phyloP scores from a whole-genome alignment of 2,329 filamentous ascomycete genomes.

The Trichoderma sp. region DNA sequence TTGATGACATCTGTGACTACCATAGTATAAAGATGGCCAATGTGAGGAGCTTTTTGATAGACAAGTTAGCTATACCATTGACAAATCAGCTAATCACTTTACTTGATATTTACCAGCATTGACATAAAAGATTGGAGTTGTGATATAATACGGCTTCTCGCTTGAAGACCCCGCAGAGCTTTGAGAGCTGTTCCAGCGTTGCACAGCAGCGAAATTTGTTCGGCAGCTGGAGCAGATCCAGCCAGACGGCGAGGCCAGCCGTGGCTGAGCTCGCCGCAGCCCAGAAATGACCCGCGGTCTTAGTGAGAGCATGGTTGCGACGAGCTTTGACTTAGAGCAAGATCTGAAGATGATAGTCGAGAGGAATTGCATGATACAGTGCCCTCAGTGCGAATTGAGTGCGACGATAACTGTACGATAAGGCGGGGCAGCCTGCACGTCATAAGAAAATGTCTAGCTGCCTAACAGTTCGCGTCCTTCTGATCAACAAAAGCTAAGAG shows the following conservation, averaged over 20 bases:
- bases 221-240: slow-evolving; percentile 33
- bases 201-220: slow-evolving; percentile 23
- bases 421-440: slow-evolving; percentile 15
- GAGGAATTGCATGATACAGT: slow-evolving; percentile 19
- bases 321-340: neutral
- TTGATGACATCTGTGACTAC: slow-evolving; percentile 88
- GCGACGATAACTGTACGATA: slow-evolving; percentile 22
- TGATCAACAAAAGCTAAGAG: neutral
- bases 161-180: slow-evolving; percentile 22
- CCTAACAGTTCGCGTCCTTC: neutral
- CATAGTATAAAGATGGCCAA: slow-evolving; percentile 93
- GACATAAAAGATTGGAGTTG: slow-evolving; percentile 97
- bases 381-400: slow-evolving; percentile 21
- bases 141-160: slow-evolving; percentile 87
- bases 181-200: slow-evolving; percentile 35
- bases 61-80: neutral
- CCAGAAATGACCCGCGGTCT: slow-evolving; percentile 29
- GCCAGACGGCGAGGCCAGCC: slow-evolving; percentile 20
- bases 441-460: neutral
- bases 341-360: neutral
- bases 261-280: slow-evolving; percentile 24
- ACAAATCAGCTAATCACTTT: neutral
- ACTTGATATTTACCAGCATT: slow-evolving; percentile 68
- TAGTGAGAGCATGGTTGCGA: slow-evolving; percentile 30
- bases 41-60: slow-evolving; percentile 68